These are phyloP conservation scores for Chaetomidium leptoderma DNA, from an alignment of 495 filamentous ascomycete species.

Conservation along the genomic window DNA sequence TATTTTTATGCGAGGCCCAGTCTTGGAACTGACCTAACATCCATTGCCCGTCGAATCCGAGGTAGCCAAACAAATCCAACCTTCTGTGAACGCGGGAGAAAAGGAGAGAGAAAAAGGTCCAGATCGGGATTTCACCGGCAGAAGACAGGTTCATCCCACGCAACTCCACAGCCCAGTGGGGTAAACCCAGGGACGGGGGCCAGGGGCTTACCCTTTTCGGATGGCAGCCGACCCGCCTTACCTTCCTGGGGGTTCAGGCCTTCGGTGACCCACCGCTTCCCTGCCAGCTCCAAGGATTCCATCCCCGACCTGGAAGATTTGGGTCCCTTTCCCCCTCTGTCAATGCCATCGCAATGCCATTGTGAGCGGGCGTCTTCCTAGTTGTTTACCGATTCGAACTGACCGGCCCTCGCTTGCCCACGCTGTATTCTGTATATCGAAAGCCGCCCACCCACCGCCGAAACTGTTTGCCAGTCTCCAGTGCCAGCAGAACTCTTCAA, in stretches of 20 bases:
- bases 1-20: too few species aligned
- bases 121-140: too few species aligned
- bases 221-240: constrained; percentile 7
- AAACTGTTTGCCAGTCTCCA: background rate
- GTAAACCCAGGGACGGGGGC: background rate
- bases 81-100: too few species aligned
- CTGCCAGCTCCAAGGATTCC: background rate
- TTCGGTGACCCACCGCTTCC: background rate
- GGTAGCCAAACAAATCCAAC: too few species aligned
- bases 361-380: background rate
- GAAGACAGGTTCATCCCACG: too few species aligned
- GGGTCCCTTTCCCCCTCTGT: background rate
- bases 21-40: too few species aligned
- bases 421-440: background rate
- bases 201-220: constrained; percentile 7
- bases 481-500: background rate
- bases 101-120: too few species aligned
- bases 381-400: background rate
- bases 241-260: background rate
- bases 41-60: too few species aligned
- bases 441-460: too few species aligned
- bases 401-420: background rate
- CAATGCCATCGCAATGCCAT: background rate
- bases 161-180: background rate
- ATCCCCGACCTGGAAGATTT: background rate